These are phyloP conservation scores for Xylaria sp. DNA, from an alignment of 2,329 filamentous ascomycete genomes.

Conservation along the genomic window DNA sequence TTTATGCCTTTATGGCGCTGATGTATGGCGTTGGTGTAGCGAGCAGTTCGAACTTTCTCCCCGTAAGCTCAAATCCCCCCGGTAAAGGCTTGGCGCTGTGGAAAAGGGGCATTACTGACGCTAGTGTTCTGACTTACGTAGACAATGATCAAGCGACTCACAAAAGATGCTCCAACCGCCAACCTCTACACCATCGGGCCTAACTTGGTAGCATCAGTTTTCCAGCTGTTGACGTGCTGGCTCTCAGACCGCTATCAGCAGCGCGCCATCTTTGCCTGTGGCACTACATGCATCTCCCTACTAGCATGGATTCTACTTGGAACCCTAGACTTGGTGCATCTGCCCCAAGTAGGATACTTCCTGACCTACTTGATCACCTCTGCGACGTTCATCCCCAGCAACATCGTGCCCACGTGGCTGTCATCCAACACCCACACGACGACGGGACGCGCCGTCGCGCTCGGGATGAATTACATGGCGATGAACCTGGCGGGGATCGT, in stretches of 20 bases:
- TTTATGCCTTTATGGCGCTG: conserved; percentile 28
- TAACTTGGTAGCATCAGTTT: conserved; percentile 23
- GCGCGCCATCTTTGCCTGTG: conserved; percentile 20
- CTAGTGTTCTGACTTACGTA: neutral
- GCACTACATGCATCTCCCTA: conserved; percentile 19
- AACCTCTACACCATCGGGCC: conserved; percentile 30
- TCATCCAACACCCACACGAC: conserved; percentile 23
- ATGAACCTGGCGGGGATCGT: conserved; percentile 25
- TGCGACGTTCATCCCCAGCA: conserved; percentile 24
- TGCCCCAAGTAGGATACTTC: conserved; percentile 25
- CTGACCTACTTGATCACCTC: conserved; percentile 27
- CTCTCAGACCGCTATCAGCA: conserved; percentile 26
- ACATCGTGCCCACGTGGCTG: conserved; percentile 26
- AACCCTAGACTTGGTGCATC: conserved; percentile 21
- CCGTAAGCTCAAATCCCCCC: conserved; percentile 9
- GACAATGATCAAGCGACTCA: conserved; percentile 41
- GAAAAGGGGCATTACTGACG: neutral
- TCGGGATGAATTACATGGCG: conserved; percentile 24
- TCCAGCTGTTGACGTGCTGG: conserved; percentile 24
- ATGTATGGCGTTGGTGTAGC: conserved; percentile 32
- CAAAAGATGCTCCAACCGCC: conserved; percentile 33
- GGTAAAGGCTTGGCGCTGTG: neutral
- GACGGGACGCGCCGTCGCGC: conserved; percentile 23
- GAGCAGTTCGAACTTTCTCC: conserved; percentile 32
- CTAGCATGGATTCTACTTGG: conserved; percentile 28